Percentiles rank a stretch among this genome's conserved stretches.
These are phyloP conservation scores for Nasturtium officinale DNA, from an alignment of 345 rosid species.

Conservation along the genomic window DNA sequence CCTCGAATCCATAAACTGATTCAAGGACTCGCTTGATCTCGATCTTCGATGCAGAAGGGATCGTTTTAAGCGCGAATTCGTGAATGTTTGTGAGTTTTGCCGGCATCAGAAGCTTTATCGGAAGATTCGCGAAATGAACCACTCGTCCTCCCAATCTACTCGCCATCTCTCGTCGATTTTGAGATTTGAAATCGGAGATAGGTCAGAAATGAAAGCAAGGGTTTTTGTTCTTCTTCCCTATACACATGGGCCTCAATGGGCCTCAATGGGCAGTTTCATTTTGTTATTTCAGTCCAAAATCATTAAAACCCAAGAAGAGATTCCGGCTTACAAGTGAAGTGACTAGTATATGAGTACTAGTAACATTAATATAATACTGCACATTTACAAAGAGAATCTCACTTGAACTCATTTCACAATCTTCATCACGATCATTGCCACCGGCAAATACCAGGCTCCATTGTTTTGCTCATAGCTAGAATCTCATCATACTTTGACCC, in stretches of 20 bases:
- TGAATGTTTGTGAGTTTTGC: slow-evolving; percentile 57
- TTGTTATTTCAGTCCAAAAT: slow-evolving; percentile 9
- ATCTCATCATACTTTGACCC: slow-evolving; percentile 85
- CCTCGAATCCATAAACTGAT: slow-evolving; percentile 86
- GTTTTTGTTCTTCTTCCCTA: slow-evolving; percentile 14
- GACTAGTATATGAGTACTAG: background rate
- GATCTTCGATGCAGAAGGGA: slow-evolving; percentile 86
- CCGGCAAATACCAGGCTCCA: slow-evolving; percentile 76
- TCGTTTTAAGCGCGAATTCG: slow-evolving; percentile 78
- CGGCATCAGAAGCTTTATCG: slow-evolving; percentile 80
- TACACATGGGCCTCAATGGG: background rate
- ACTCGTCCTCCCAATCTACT: slow-evolving; percentile 80
- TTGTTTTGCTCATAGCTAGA: slow-evolving; percentile 65
- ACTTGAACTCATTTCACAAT: background rate
- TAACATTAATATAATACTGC: background rate
- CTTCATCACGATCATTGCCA: slow-evolving; percentile 51
- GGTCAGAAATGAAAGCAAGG: background rate
- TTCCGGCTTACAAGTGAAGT: slow-evolving; percentile 9
- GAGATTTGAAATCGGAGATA: background rate
- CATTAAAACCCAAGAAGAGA: slow-evolving; percentile 1
- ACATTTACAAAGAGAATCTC: slow-evolving; percentile 22
- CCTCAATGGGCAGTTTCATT: slow-evolving; percentile 2
- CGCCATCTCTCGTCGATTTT: slow-evolving; percentile 48
- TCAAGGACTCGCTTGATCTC: slow-evolving; percentile 97
- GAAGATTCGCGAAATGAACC: slow-evolving; percentile 79